Evolutionary conservation across 139 green algal species (phyloP).

Genomic region (Chlamydomonas applanata): DNA sequence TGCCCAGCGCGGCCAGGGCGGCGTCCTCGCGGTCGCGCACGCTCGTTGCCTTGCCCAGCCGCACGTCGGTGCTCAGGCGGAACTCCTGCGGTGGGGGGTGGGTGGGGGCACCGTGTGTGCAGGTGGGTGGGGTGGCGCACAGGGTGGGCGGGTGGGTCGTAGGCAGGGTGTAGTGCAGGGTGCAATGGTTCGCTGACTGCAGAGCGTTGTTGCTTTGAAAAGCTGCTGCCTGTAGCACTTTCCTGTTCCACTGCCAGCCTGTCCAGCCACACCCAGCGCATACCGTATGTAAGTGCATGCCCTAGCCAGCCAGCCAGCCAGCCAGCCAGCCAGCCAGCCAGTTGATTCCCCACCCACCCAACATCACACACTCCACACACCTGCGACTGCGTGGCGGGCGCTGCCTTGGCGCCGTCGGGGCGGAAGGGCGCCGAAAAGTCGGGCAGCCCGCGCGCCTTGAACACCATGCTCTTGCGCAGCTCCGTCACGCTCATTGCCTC

Average conservation of each 20-base stretch:
- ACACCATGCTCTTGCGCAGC: conserved; percentile 32
- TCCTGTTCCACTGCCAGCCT: too few relatives aligned
- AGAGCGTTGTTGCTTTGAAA: too few relatives aligned
- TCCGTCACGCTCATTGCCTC: conserved; percentile 27
- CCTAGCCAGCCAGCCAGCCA: too few relatives aligned
- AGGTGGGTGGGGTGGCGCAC: background rate
- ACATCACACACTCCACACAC: too few relatives aligned
- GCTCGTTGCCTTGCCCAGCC: background rate
- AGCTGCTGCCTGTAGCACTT: background rate
- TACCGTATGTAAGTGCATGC: too few relatives aligned
- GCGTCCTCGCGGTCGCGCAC: conserved; percentile 3
- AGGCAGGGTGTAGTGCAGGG: background rate
- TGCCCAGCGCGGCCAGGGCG: background rate
- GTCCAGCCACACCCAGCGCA: too few relatives aligned
- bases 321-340: too few relatives aligned
- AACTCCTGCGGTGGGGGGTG: background rate
- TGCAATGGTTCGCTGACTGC: background rate
- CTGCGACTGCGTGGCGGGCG: conserved; percentile 11
- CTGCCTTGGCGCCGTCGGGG: conserved; percentile 6
- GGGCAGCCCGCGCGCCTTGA: conserved; percentile 33
- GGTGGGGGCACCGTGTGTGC: background rate
- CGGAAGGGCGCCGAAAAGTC: conserved; percentile 32
- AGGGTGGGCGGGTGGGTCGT: background rate
- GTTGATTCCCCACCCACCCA: too few relatives aligned
- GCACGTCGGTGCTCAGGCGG: background rate